Evolutionary conservation across 208 protist species (phyloP).

Genomic region (Acanthamoeba royreba): DNA sequence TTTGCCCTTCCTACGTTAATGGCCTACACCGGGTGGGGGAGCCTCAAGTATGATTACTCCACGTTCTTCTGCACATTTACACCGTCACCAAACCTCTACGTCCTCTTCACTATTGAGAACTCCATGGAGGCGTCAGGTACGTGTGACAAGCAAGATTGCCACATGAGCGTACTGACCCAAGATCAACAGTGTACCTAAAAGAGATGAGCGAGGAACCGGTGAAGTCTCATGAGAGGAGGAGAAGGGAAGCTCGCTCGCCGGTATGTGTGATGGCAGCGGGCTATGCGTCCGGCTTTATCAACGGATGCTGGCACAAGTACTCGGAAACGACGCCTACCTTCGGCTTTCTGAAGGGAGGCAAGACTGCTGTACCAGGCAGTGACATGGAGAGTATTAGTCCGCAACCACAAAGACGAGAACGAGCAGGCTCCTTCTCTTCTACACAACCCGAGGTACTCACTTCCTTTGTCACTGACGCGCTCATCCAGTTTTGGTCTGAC

Average conservation of each 20-base stretch:
- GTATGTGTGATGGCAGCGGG: slow-evolving; percentile 10
- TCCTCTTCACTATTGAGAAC: background rate
- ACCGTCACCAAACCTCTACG: background rate
- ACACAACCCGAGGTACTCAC: too few relatives aligned
- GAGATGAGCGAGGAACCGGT: background rate
- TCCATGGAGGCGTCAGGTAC: background rate
- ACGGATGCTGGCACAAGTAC: background rate
- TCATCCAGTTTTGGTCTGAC: too few relatives aligned
- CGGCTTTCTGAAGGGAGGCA: background rate
- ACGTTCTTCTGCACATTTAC: background rate
- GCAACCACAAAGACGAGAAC: too few relatives aligned
- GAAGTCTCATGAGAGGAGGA: background rate
- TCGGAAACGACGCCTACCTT: background rate
- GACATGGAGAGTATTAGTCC: too few relatives aligned
- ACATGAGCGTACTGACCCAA: too few relatives aligned
- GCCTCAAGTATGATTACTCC: background rate
- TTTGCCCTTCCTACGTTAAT: background rate
- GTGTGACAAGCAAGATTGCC: too few relatives aligned
- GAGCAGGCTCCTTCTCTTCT: too few relatives aligned
- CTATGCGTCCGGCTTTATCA: background rate
- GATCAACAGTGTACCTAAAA: background rate
- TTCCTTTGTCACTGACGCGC: too few relatives aligned
- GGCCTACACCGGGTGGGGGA: background rate
- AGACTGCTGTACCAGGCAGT: too few relatives aligned
- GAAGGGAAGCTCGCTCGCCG: background rate